Base-by-base conservation (phyloP, 1,139 yeast species). In the Saccharomyces hybrid region DNA sequence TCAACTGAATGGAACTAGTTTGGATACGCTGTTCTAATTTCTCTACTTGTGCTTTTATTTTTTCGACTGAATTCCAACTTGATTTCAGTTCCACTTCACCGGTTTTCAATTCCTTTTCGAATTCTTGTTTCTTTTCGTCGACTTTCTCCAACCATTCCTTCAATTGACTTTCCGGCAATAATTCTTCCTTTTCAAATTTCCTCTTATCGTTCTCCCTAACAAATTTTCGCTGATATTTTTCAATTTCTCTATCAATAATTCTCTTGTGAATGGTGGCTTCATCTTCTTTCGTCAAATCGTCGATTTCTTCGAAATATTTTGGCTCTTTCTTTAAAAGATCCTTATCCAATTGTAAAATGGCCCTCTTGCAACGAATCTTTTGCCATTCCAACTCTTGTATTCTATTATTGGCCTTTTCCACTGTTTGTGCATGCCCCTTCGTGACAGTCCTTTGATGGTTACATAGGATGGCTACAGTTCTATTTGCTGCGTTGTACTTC, bases 381-480 rank as follows among this genome's bases (percentile, higher is more conserved):
- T 86, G 90, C 96, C 97, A 91, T 55, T 81, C 71, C 72, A 88
- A 76, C 73, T 90, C 97, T 63, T 82, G 79, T 57, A 91, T 79
- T 64, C 79, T 83, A 55, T 87, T 96, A 59, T 76, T 81, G 52
- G 89, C 88, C 68, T 84, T 88, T 60, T 83, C 89, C 54, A 91
- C 88, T 5, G 90, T 78, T 19, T 81, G 80, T 46, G 88, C 93
- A 68, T 91, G 97, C 6, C 82, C 82, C 69, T 90, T 90, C 55
- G 91, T 82, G 23, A 90, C 91, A 27, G 96, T 82, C 73, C 97
- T 85, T 78, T 91, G 98, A 79, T 91, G 98, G 78, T 91, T 91
- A 87, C 98, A 91, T 65, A 91, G 76, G 59, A 91, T 89, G 9
- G 98, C 98, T 58, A 91, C 98, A 2, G 93, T 86, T 70, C 97